These are phyloP conservation scores for Claviceps africana DNA, from an alignment of 2,329 filamentous ascomycete genomes.

Conservation along the genomic window DNA sequence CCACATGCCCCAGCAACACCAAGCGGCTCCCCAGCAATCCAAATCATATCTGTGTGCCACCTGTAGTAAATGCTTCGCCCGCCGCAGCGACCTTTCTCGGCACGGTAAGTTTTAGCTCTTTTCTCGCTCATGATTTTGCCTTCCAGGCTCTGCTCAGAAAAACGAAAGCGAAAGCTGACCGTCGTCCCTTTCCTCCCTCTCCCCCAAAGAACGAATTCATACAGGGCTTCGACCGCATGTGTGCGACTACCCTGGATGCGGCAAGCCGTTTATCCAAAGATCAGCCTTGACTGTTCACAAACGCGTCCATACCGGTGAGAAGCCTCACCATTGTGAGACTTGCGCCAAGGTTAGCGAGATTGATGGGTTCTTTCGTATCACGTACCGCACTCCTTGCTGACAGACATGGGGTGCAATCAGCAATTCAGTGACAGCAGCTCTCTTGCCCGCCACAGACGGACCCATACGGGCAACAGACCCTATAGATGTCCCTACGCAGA, in stretches of 20 bases:
- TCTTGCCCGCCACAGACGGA: slow-evolving; percentile 80
- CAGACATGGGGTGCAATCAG: slow-evolving; percentile 29
- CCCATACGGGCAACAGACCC: slow-evolving; percentile 87
- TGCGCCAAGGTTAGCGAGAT: slow-evolving; percentile 69
- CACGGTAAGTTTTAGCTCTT: slow-evolving; percentile 54
- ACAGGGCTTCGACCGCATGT: slow-evolving; percentile 81
- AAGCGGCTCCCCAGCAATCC: slow-evolving; percentile 22
- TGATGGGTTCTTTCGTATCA: neutral
- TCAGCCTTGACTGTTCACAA: slow-evolving; percentile 91
- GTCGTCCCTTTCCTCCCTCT: slow-evolving; percentile 20
- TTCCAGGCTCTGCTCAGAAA: neutral
- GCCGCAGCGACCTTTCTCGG: slow-evolving; percentile 82
- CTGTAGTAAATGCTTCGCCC: slow-evolving; percentile 82
- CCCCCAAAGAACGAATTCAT: slow-evolving; percentile 98
- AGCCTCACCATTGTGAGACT: slow-evolving; percentile 93
- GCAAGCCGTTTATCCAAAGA: slow-evolving; percentile 94
- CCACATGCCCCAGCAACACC: slow-evolving; percentile 22
- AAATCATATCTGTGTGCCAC: slow-evolving; percentile 81
- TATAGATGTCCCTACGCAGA: slow-evolving; percentile 97
- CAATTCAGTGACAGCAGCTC: slow-evolving; percentile 95
- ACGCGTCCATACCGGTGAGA: slow-evolving; percentile 93
- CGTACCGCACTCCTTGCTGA: neutral
- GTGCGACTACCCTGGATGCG: slow-evolving; percentile 77
- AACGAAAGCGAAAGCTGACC: neutral
- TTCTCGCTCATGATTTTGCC: too few species aligned